Evolutionary conservation across 345 rosid species (phyloP).

Genomic region (Abelmoschus esculentus): DNA sequence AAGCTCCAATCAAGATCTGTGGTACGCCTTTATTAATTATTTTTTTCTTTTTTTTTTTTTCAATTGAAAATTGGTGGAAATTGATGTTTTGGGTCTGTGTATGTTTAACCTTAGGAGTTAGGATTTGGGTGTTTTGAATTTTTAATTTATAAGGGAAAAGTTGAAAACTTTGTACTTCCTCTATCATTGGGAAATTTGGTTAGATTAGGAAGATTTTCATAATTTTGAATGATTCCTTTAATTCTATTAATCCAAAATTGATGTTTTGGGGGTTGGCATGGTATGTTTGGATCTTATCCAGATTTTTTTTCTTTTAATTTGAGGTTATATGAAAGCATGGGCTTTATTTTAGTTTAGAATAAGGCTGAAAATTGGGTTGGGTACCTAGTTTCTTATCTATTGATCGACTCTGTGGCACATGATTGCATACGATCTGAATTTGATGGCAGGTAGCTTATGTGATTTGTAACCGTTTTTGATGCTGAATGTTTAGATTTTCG

Average conservation of each 20-base stretch:
- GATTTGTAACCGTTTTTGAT: neutral
- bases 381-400: neutral
- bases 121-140: too few species aligned
- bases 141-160: too few species aligned
- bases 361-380: neutral
- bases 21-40: constrained; percentile 30
- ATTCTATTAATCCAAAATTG: too few species aligned
- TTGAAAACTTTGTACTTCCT: too few species aligned
- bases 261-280: neutral
- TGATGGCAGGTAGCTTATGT: neutral
- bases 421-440: neutral
- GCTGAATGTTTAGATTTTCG: neutral
- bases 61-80: neutral
- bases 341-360: neutral
- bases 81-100: neutral
- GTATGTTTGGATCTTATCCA: neutral
- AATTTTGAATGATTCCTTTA: neutral
- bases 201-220: neutral
- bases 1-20: constrained; percentile 94
- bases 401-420: neutral
- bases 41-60: neutral
- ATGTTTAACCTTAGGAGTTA: too few species aligned
- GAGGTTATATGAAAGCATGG: neutral
- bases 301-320: neutral
- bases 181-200: too few species aligned